These are phyloP conservation scores for Saccharomycopsis oosterbeekiorum DNA, from an alignment of 805 yeast species.

Conservation along the genomic window DNA sequence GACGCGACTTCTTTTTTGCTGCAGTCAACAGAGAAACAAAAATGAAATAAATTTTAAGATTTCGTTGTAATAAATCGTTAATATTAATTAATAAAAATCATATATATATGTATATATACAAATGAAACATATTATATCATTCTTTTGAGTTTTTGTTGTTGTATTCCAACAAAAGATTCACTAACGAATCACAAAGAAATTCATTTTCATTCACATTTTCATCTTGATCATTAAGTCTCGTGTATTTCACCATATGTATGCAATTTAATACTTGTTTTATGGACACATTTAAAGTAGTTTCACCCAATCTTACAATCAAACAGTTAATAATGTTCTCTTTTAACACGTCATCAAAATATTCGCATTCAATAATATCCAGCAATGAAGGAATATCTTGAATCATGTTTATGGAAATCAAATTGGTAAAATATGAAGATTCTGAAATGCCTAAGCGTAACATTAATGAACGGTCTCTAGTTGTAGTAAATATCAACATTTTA, in stretches of 20 bases:
- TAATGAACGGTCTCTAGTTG: constrained; percentile 35
- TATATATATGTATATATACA: too few species aligned
- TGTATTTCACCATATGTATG: background rate
- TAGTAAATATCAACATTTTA: constrained; percentile 76
- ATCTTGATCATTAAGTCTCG: background rate
- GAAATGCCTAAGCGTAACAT: background rate
- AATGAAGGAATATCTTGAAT: background rate
- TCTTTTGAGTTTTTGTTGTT: background rate
- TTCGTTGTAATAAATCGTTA: too few species aligned
- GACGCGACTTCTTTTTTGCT: background rate
- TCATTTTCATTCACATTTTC: background rate
- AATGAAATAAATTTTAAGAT: background rate
- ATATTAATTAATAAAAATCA: too few species aligned
- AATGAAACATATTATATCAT: background rate
- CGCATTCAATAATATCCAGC: background rate
- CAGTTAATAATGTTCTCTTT: background rate
- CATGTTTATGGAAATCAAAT: background rate
- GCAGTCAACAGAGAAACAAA: background rate
- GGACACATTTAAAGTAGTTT: background rate
- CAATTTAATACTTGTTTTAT: background rate
- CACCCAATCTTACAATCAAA: background rate
- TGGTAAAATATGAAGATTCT: background rate
- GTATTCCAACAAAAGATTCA: background rate
- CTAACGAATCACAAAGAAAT: background rate
- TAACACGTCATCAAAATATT: background rate